phyloP scores from a whole-genome alignment of 1,139 yeast species.

The Suhomyces bokatorum region DNA sequence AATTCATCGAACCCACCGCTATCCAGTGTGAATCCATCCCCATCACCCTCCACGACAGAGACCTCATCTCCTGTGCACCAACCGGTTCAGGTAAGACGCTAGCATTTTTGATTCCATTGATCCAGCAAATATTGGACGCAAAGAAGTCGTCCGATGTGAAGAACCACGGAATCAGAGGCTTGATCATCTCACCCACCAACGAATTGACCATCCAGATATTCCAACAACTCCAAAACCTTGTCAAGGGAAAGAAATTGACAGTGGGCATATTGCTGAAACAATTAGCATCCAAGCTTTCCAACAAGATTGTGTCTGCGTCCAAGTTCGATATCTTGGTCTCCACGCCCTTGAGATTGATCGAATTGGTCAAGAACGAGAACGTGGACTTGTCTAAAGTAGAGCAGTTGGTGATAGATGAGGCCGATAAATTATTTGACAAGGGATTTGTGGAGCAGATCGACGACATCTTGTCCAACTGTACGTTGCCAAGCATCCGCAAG shows the following conservation, averaged over 20 bases:
- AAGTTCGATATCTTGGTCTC: conserved; percentile 81
- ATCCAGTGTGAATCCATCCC: conserved; percentile 90
- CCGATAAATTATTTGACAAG: conserved; percentile 88
- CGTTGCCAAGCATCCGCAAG: conserved; percentile 54
- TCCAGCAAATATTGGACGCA: conserved; percentile 51
- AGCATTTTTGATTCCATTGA: conserved; percentile 81
- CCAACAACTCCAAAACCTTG: conserved; percentile 62
- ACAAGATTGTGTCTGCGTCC: conserved; percentile 52
- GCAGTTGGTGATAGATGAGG: conserved; percentile 87
- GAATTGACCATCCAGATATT: conserved; percentile 87
- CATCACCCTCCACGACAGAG: conserved; percentile 60
- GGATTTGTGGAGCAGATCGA: conserved; percentile 94
- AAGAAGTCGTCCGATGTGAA: conserved; percentile 24
- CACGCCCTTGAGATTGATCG: conserved; percentile 87
- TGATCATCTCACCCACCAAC: conserved; percentile 85
- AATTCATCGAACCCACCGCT: conserved; percentile 84
- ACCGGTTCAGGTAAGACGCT: conserved; percentile 93
- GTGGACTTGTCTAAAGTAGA: conserved; percentile 64
- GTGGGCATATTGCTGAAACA: conserved; percentile 75
- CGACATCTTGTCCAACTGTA: conserved; percentile 70
- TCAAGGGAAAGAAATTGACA: conserved; percentile 56
- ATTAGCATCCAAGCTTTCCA: conserved; percentile 66
- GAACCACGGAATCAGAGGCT: conserved; percentile 61
- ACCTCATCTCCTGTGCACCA: conserved; percentile 86
- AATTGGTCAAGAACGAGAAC: conserved; percentile 62